Percentiles rank a stretch among this genome's conserved stretches.
Conservation (phyloP, 2,329 filamentous ascomycete species). For the Emergomyces orientalis region DNA sequence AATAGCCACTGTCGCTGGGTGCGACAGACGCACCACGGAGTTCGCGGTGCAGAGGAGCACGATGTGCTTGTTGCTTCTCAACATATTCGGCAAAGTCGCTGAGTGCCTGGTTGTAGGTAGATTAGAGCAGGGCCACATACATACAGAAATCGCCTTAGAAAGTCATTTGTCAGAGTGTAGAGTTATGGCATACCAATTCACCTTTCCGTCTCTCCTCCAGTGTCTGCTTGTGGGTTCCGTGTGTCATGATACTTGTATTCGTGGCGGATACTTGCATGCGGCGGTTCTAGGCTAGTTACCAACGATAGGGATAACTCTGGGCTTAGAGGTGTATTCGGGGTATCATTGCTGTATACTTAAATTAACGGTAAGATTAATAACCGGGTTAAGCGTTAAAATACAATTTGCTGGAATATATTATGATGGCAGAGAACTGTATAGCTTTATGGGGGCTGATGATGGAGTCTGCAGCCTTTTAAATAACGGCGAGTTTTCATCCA, state of each 20-base stretch:
- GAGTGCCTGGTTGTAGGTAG: slow-evolving; percentile 50
- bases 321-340: slow-evolving; percentile 9
- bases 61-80: slow-evolving; percentile 72
- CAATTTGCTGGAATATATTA: slow-evolving; percentile 4
- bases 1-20: slow-evolving; percentile 35
- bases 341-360: slow-evolving; percentile 15
- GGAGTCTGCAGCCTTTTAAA: no score
- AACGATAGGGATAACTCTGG: background rate
- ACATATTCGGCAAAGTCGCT: slow-evolving; percentile 98
- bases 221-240: slow-evolving; percentile 48
- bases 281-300: background rate
- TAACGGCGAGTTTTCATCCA: no score
- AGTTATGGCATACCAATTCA: slow-evolving; percentile 56
- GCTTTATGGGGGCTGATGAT: no score
- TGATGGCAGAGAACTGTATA: background rate
- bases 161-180: background rate
- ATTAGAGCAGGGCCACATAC: slow-evolving; percentile 1
- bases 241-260: slow-evolving; percentile 27
- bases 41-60: slow-evolving; percentile 29
- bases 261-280: background rate
- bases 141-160: background rate
- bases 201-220: slow-evolving; percentile 75
- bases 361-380: background rate
- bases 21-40: slow-evolving; percentile 23
- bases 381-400: slow-evolving; percentile 1